phyloP scores from a whole-genome alignment of 176 grass and related monocot species.

The Avena insularis region DNA sequence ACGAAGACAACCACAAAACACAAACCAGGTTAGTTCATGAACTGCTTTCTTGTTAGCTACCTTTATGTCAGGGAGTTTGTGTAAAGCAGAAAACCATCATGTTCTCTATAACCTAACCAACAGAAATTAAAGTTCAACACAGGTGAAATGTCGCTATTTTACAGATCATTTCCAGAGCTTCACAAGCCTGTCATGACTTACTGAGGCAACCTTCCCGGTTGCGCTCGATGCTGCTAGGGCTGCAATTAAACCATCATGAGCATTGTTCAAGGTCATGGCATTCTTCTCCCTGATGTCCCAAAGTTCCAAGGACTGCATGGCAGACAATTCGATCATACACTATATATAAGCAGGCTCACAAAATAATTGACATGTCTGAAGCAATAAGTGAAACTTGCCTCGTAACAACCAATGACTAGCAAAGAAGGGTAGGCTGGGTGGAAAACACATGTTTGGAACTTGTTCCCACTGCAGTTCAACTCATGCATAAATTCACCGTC shows the following conservation, averaged over 20 bases:
- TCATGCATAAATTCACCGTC: slow-evolving; percentile 84
- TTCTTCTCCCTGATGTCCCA: slow-evolving; percentile 91
- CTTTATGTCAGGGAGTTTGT: slow-evolving; percentile 46
- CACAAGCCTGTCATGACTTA: slow-evolving; percentile 83
- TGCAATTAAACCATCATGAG: slow-evolving; percentile 76
- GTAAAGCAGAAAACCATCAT: slow-evolving; percentile 42
- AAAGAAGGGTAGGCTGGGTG: slow-evolving; percentile 75
- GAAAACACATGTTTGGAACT: slow-evolving; percentile 95
- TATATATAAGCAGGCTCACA: background rate
- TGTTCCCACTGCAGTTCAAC: slow-evolving; percentile 82
- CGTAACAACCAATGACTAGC: slow-evolving; percentile 89
- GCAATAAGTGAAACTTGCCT: slow-evolving; percentile 57
- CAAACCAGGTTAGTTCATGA: slow-evolving; percentile 51
- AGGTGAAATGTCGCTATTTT: slow-evolving; percentile 14
- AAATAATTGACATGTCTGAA: slow-evolving; percentile 18
- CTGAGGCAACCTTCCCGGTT: slow-evolving; percentile 88
- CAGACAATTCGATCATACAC: slow-evolving; percentile 8
- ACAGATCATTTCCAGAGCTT: slow-evolving; percentile 92
- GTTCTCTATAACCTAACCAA: slow-evolving; percentile 45
- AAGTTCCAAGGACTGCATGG: slow-evolving; percentile 89
- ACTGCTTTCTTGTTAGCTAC: slow-evolving; percentile 43
- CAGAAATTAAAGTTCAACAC: slow-evolving; percentile 30
- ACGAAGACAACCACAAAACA: slow-evolving; percentile 45
- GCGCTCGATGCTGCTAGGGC: slow-evolving; percentile 77
- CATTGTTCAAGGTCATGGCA: slow-evolving; percentile 72